Evolutionary conservation across 2,329 filamentous ascomycete species (phyloP).

Genomic region (Thielaviopsis ethacetica): DNA sequence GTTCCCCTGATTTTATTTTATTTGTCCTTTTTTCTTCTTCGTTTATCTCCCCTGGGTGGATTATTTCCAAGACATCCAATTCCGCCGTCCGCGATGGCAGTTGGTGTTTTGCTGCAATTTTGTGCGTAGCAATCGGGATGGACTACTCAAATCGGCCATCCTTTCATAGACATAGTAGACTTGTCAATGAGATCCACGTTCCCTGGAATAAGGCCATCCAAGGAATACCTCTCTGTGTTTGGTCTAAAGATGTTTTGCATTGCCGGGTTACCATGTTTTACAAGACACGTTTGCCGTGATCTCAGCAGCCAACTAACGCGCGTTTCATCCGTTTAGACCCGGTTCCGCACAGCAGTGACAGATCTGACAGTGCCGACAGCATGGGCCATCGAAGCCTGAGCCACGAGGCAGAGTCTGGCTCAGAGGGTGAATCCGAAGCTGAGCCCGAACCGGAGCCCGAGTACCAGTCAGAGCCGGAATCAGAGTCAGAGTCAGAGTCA

Average conservation of each 20-base stretch:
- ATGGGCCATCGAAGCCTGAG: background rate
- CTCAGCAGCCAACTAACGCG: background rate
- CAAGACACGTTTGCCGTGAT: background rate
- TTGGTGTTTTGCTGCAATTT: background rate
- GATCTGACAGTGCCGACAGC: background rate
- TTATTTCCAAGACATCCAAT: background rate
- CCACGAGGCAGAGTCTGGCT: background rate
- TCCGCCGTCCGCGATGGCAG: background rate
- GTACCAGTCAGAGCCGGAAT: background rate
- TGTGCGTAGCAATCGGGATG: background rate
- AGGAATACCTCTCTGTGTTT: background rate
- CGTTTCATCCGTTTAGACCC: background rate
- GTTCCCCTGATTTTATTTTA: background rate
- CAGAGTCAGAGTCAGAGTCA: background rate
- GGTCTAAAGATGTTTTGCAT: background rate
- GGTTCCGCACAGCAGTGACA: background rate
- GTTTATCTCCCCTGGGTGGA: too few relatives aligned
- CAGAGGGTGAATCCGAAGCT: background rate
- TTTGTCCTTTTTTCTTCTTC: background rate
- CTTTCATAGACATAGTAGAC: background rate
- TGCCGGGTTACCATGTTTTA: background rate
- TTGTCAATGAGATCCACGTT: background rate
- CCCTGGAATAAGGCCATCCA: too few relatives aligned
- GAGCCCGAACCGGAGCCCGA: background rate
- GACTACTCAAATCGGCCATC: background rate